phyloP scores from a whole-genome alignment of 768 basidiomycete genomes.

The Trametes maxima region DNA sequence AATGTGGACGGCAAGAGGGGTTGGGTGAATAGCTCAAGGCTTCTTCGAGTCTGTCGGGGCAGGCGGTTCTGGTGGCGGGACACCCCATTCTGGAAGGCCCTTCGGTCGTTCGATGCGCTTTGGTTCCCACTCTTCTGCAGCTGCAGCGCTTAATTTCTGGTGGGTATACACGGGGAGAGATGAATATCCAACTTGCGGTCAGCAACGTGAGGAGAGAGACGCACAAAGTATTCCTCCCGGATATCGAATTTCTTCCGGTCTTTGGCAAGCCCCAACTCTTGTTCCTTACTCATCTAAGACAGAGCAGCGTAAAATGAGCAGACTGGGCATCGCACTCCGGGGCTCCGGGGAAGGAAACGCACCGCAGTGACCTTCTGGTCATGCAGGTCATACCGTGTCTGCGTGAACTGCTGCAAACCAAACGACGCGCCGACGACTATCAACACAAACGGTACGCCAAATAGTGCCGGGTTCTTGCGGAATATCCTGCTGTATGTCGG shows the following conservation, averaged over 20 bases:
- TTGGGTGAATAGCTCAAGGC: neutral
- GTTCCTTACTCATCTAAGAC: slow-evolving; percentile 68
- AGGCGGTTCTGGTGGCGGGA: slow-evolving; percentile 63
- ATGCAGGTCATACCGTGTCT: slow-evolving; percentile 89
- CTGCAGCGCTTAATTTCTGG: slow-evolving; percentile 65
- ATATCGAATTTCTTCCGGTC: slow-evolving; percentile 85
- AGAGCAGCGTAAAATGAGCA: neutral
- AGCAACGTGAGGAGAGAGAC: slow-evolving; percentile 36
- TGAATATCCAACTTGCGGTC: neutral
- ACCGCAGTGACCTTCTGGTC: slow-evolving; percentile 78
- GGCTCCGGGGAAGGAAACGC: slow-evolving; percentile 18
- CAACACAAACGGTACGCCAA: slow-evolving; percentile 86
- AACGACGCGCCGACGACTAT: slow-evolving; percentile 88
- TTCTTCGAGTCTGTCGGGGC: slow-evolving; percentile 26
- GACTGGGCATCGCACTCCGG: neutral
- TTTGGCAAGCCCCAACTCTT: slow-evolving; percentile 73
- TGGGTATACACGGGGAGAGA: neutral
- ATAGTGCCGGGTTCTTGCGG: slow-evolving; percentile 66
- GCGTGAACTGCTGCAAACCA: slow-evolving; percentile 79
- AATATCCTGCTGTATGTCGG: slow-evolving; percentile 46
- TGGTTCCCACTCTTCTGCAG: slow-evolving; percentile 82
- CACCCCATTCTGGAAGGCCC: slow-evolving; percentile 94
- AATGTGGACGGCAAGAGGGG: neutral
- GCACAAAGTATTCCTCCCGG: slow-evolving; percentile 93
- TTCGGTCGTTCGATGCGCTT: slow-evolving; percentile 81